These are phyloP conservation scores for Tetracentron sinense DNA, from an alignment of 164 flowering plant genomes.

Conservation along the genomic window DNA sequence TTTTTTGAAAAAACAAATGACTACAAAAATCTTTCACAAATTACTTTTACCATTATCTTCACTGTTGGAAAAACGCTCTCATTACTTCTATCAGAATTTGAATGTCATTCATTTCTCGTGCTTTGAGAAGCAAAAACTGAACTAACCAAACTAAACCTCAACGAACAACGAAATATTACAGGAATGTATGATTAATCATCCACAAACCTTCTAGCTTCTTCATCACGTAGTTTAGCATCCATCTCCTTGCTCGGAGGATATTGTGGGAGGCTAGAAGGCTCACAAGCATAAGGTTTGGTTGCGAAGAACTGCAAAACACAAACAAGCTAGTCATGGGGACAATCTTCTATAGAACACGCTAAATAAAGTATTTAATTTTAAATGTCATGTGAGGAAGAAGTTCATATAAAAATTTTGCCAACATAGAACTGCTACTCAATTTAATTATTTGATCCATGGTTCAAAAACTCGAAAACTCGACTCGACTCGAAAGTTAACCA, in stretches of 20 bases:
- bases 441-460: neutral
- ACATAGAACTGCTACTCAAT: neutral
- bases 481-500: too few relatives aligned
- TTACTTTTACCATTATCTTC: too few relatives aligned
- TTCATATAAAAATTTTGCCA: neutral
- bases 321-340: neutral
- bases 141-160: too few relatives aligned
- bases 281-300: slow-evolving; percentile 84
- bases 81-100: neutral
- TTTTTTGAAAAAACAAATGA: neutral
- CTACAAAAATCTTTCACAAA: neutral
- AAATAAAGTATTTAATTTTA: neutral
- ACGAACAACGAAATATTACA: too few relatives aligned
- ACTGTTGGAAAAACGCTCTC: too few relatives aligned
- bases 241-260: slow-evolving; percentile 97
- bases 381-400: neutral
- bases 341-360: neutral
- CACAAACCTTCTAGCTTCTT: slow-evolving; percentile 82
- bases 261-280: slow-evolving; percentile 88
- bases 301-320: slow-evolving; percentile 62
- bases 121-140: neutral
- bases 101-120: neutral
- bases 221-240: slow-evolving; percentile 92
- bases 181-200: neutral
- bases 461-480: neutral